phyloP scores from a whole-genome alignment of 495 filamentous ascomycete species.

The Xylaria scruposa region DNA sequence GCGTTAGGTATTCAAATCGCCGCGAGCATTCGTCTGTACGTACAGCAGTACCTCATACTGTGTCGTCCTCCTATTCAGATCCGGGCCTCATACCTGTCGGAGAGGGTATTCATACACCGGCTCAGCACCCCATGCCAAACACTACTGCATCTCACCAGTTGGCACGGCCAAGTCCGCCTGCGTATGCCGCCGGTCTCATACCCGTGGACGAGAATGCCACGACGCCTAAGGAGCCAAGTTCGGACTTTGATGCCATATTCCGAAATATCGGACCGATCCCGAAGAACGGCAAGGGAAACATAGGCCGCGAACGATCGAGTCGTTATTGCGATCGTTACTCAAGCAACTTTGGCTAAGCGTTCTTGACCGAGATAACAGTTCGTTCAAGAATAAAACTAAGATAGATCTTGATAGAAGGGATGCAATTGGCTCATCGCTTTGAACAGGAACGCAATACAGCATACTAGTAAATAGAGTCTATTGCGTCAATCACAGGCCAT shows the following conservation, averaged over 20 bases:
- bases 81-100: slow-evolving; percentile 12
- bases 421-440: background rate
- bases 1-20: background rate
- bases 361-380: background rate
- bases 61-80: background rate
- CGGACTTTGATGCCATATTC: slow-evolving; percentile 21
- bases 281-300: background rate
- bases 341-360: slow-evolving; percentile 19
- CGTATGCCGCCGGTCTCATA: slow-evolving; percentile 2
- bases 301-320: slow-evolving; percentile 6
- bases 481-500: too few species aligned
- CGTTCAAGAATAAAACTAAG: background rate
- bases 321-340: slow-evolving; percentile 26
- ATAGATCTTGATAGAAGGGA: background rate
- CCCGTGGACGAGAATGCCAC: slow-evolving; percentile 5
- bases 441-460: background rate
- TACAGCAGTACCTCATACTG: background rate
- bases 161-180: background rate
- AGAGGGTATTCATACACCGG: background rate
- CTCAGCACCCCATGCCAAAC: background rate
- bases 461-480: too few species aligned
- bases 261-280: slow-evolving; percentile 15
- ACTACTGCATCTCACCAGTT: background rate
- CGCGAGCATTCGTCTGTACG: background rate
- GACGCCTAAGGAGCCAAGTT: slow-evolving; percentile 7